Conservation (phyloP, 2,329 filamentous ascomycete species). For the Tolypocladium ovalisporum region DNA sequence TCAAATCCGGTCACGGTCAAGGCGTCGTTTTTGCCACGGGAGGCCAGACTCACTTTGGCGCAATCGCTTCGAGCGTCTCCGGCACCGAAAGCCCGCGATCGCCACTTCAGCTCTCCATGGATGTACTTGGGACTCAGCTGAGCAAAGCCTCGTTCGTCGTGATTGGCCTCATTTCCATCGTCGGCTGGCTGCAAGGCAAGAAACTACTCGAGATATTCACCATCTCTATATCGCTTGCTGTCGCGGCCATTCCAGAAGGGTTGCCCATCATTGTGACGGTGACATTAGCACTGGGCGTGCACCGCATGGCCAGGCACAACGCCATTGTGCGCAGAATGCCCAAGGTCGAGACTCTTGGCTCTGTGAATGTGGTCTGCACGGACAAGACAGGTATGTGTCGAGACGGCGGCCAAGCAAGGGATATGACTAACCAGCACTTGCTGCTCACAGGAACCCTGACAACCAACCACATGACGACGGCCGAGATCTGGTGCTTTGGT, state of each 20-base stretch:
- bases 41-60: constrained; percentile 86
- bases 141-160: constrained; percentile 95
- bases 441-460: constrained; percentile 63
- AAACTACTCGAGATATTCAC: constrained; percentile 90
- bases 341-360: constrained; percentile 93
- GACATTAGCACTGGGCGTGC: constrained; percentile 84
- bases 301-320: constrained; percentile 90
- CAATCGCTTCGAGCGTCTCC: constrained; percentile 86
- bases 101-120: constrained; percentile 91
- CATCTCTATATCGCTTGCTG: constrained; percentile 90
- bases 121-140: constrained; percentile 87
- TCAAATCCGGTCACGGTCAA: constrained; percentile 89
- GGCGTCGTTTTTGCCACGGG: constrained; percentile 97
- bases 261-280: constrained; percentile 97
- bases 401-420: not conserved
- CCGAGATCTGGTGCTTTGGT: constrained; percentile 93
- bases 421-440: not conserved
- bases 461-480: constrained; percentile 96
- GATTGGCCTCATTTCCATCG: constrained; percentile 83
- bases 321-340: constrained; percentile 93
- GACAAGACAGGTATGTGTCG: constrained; percentile 66
- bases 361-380: constrained; percentile 99
- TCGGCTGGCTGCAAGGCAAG: constrained; percentile 85
- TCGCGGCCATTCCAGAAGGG: constrained; percentile 92
- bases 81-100: constrained; percentile 93